These are phyloP conservation scores for Botryococcus braunii DNA, from an alignment of 163 green algal genomes.

Conservation along the genomic window DNA sequence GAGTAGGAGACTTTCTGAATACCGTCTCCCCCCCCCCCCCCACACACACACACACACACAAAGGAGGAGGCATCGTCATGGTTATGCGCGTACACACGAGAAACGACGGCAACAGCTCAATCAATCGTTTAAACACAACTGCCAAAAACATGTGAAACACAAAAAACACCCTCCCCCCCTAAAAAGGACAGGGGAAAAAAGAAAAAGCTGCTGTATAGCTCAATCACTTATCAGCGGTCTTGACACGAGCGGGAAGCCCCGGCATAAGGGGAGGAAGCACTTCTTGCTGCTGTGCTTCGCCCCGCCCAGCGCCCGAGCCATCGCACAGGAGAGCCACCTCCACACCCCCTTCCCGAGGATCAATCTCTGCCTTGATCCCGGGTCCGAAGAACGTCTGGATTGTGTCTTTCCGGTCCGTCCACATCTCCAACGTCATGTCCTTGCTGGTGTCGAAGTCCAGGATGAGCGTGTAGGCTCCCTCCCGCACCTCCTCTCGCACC, in stretches of 20 bases:
- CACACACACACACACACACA: too few species aligned
- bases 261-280: conserved; percentile 78
- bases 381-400: conserved; percentile 93
- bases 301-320: conserved; percentile 56
- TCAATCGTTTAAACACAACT: too few species aligned
- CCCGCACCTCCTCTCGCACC: conserved; percentile 62
- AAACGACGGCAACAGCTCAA: too few species aligned
- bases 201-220: too few species aligned
- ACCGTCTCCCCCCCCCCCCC: too few species aligned
- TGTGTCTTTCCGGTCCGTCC: conserved; percentile 64
- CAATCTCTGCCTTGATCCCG: conserved; percentile 52
- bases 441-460: conserved; percentile 32
- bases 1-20: too few species aligned
- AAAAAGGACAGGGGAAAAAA: too few species aligned
- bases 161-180: too few species aligned
- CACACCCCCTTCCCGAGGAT: conserved; percentile 18
- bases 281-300: conserved; percentile 61
- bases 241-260: conserved; percentile 61
- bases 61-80: too few species aligned
- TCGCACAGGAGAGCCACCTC: conserved; percentile 67
- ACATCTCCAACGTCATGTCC: conserved; percentile 54
- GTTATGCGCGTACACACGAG: too few species aligned
- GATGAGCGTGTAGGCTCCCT: conserved; percentile 76
- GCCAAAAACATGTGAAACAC: too few species aligned
- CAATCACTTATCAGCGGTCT: too few species aligned